Percentiles rank a stretch among this genome's conserved stretches.
These are phyloP conservation scores for Asparagopsis taxiformis DNA, from an alignment of 31 red algal species.

Conservation along the genomic window DNA sequence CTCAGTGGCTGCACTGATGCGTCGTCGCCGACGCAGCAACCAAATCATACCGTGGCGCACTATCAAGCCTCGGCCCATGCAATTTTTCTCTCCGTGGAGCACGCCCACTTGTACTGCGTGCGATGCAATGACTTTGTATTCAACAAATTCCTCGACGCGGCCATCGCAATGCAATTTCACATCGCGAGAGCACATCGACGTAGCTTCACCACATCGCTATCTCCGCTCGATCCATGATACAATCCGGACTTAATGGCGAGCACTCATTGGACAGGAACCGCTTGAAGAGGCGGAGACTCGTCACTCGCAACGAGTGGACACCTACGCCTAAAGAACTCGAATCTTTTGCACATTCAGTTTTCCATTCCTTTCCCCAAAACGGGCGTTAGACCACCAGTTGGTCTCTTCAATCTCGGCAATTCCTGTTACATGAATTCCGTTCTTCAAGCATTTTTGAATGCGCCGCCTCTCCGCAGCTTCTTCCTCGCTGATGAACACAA, in stretches of 20 bases:
- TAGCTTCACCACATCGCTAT: conserved; percentile 50
- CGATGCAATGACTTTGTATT: conserved; percentile 67
- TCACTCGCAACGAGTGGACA: conserved; percentile 58
- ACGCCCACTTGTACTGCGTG: conserved; percentile 63
- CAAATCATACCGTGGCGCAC: conserved; percentile 35
- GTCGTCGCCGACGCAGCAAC: conserved; percentile 7
- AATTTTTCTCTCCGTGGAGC: conserved; percentile 64
- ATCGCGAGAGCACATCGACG: conserved; percentile 42
- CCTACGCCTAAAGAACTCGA: conserved; percentile 52
- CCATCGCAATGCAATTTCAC: conserved; percentile 33
- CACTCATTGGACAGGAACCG: not conserved
- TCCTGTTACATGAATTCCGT: conserved; percentile 97
- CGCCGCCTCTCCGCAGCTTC: conserved; percentile 81
- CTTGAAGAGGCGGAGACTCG: conserved; percentile 26
- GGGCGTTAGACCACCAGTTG: conserved; percentile 46
- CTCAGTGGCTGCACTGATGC: conserved; percentile 2
- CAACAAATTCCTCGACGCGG: conserved; percentile 64
- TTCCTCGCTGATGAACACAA: conserved; percentile 83
- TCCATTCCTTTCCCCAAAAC: conserved; percentile 23
- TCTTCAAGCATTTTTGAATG: conserved; percentile 85
- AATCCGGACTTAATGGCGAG: not conserved
- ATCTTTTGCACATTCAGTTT: conserved; percentile 28
- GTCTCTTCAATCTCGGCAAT: conserved; percentile 92
- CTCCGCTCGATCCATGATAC: conserved; percentile 27
- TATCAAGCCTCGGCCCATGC: conserved; percentile 25